Evolutionary conservation across 179 eudicot genomes (phyloP).

Genomic region (Actinidia polygama): DNA sequence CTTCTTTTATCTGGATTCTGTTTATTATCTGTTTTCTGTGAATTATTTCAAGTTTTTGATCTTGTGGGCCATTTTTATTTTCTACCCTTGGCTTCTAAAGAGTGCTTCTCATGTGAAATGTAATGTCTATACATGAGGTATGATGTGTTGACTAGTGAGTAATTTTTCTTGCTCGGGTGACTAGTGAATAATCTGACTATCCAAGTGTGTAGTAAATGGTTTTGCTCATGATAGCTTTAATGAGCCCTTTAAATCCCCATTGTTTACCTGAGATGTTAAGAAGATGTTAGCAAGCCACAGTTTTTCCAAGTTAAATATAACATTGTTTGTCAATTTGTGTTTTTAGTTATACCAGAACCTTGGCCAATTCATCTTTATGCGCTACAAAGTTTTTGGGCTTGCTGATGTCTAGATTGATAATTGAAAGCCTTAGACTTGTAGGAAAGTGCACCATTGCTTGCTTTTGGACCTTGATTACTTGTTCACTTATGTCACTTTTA

Average conservation of each 20-base stretch:
- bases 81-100: too few species aligned
- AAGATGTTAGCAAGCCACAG: not conserved
- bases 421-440: not conserved
- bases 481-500: not conserved
- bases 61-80: too few species aligned
- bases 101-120: too few species aligned
- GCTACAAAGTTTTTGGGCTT: not conserved
- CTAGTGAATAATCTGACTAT: too few species aligned
- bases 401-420: not conserved
- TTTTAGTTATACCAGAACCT: not conserved
- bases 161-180: too few species aligned
- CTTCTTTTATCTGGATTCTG: too few species aligned
- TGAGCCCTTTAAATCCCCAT: not conserved
- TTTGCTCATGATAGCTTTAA: not conserved
- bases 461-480: not conserved
- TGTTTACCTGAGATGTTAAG: not conserved
- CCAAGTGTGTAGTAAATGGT: not conserved
- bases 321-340: not conserved
- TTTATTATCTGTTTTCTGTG: too few species aligned
- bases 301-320: not conserved
- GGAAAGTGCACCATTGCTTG: not conserved
- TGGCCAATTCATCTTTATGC: not conserved
- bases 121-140: too few species aligned
- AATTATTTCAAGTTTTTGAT: too few species aligned
- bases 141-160: too few species aligned